Percentiles rank a stretch among this genome's conserved stretches.
Conservation (phyloP, 352 stramenopile species). For the Globisporangium solare region DNA sequence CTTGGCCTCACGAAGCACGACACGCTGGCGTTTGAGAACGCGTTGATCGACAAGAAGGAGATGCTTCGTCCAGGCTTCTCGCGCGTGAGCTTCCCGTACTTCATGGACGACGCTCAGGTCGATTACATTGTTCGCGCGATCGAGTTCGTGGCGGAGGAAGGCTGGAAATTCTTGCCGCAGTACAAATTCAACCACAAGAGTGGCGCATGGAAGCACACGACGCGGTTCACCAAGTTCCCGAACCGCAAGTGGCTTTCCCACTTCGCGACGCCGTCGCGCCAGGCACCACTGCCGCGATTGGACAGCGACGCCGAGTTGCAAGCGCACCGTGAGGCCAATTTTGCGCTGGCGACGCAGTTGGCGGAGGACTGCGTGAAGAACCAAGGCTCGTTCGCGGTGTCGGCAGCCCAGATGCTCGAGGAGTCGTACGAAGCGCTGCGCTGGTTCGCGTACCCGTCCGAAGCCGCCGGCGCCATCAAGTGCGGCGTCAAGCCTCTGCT, state of each 20-base stretch:
- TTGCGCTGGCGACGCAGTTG: slow-evolving; percentile 30
- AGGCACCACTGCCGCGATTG: background rate
- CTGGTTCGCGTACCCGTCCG: slow-evolving; percentile 72
- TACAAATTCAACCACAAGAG: slow-evolving; percentile 95
- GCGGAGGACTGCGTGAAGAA: slow-evolving; percentile 16
- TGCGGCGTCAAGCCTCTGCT: slow-evolving; percentile 68
- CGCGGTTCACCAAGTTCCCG: slow-evolving; percentile 46
- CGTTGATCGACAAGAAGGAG: slow-evolving; percentile 88
- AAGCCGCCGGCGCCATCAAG: slow-evolving; percentile 87
- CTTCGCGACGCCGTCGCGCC: slow-evolving; percentile 37
- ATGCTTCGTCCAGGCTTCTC: slow-evolving; percentile 94
- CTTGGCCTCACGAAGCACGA: slow-evolving; percentile 83
- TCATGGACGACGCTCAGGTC: slow-evolving; percentile 74
- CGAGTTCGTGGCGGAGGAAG: slow-evolving; percentile 90
- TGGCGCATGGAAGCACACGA: slow-evolving; percentile 89
- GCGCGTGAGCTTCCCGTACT: slow-evolving; percentile 91
- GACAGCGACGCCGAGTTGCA: slow-evolving; percentile 17
- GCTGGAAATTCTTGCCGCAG: slow-evolving; percentile 91
- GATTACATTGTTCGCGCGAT: slow-evolving; percentile 93
- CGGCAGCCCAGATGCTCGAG: slow-evolving; percentile 49
- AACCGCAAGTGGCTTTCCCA: slow-evolving; percentile 54
- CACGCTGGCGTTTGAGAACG: slow-evolving; percentile 70
- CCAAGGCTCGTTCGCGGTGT: slow-evolving; percentile 24
- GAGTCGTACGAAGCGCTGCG: slow-evolving; percentile 44
- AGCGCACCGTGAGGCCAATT: slow-evolving; percentile 35